Percentiles rank a stretch among this genome's conserved stretches.
These are phyloP conservation scores for Ascomycota sp. DNA, from an alignment of 2,329 filamentous ascomycete species.

Conservation along the genomic window DNA sequence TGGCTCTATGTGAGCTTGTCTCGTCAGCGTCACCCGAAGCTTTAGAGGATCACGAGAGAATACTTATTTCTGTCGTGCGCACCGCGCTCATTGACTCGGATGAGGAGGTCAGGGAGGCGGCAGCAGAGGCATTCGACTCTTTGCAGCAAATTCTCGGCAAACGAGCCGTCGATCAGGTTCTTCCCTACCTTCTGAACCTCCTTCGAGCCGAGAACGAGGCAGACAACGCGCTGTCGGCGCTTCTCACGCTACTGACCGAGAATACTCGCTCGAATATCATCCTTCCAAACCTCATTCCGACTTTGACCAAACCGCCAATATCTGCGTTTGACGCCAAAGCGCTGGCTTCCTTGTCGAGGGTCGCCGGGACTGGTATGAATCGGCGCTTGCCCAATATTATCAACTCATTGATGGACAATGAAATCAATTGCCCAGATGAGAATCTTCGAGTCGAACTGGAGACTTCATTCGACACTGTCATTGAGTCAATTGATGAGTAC, in stretches of 20 bases:
- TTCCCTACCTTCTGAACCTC: conserved; percentile 79
- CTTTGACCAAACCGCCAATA: conserved; percentile 72
- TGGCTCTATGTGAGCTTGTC: conserved; percentile 84
- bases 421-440: conserved; percentile 58
- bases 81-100: conserved; percentile 80
- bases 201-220: conserved; percentile 68
- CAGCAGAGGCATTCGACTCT: conserved; percentile 90
- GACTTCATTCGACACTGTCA: conserved; percentile 64
- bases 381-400: conserved; percentile 72
- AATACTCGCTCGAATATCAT: conserved; percentile 88
- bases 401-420: conserved; percentile 84
- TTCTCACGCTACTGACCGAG: conserved; percentile 85
- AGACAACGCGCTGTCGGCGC: conserved; percentile 74
- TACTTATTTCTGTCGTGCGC: conserved; percentile 78
- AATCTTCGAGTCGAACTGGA: conserved; percentile 50
- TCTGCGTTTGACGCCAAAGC: conserved; percentile 87
- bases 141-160: conserved; percentile 87
- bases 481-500: conserved; percentile 82
- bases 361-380: conserved; percentile 78
- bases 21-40: conserved; percentile 70
- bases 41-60: conserved; percentile 85
- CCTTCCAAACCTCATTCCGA: conserved; percentile 84
- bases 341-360: conserved; percentile 74
- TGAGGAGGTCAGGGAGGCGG: conserved; percentile 76
- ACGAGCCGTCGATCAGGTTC: conserved; percentile 79